Evolutionary conservation across 1,284 basidiomycete species (phyloP), one percentile per base, ranked within the genome.

Genomic region (Sanguinoderma infundibulare): DNA sequence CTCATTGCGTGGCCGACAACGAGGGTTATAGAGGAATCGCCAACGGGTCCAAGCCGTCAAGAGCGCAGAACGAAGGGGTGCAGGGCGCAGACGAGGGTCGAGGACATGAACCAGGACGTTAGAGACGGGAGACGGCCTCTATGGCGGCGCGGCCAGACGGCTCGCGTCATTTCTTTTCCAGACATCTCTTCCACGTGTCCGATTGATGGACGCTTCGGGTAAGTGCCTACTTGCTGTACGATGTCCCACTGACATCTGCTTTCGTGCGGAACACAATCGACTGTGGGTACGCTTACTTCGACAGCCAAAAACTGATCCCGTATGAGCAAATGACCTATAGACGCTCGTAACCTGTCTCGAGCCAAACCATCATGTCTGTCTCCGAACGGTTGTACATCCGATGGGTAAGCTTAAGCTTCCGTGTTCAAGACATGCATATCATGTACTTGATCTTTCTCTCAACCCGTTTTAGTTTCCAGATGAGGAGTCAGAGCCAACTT

Each of bases 331-430:
- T n/a, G n/a, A n/a, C n/a, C n/a, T n/a, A 17, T 14, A 26, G 42
- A 26, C 42, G 42, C 42, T 22, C n/a, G 17, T 12, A 26, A 49
- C 28, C 4, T 9, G 17, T 17, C 30, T 10, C 17, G 26, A 28
- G 7, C 8, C 14, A 6, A 20, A 35, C 60, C 50, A 38, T 30
- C 28, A 64, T 63, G 62, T 67, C 65, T 5, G 64, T 67, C 10
- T 62, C 65, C 1, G 60, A 67, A 38, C 65, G 65, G 0, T 36
- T 64, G 1, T 62, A 64, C 57, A 67, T 67, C 26, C 59, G 54
- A 30, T 67, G 65, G 65, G 65, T 67, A 42, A 15, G 60, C n/a
- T n/a, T n/a, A n/a, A n/a, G 20, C 22, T 8, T 12, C 28, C 2
- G 15, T 12, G 14, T 22, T 22, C 15, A 17, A 2, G 14, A 6